Conservation (phyloP, 805 yeast genomes). For the Myxozyma neotropica region DNA sequence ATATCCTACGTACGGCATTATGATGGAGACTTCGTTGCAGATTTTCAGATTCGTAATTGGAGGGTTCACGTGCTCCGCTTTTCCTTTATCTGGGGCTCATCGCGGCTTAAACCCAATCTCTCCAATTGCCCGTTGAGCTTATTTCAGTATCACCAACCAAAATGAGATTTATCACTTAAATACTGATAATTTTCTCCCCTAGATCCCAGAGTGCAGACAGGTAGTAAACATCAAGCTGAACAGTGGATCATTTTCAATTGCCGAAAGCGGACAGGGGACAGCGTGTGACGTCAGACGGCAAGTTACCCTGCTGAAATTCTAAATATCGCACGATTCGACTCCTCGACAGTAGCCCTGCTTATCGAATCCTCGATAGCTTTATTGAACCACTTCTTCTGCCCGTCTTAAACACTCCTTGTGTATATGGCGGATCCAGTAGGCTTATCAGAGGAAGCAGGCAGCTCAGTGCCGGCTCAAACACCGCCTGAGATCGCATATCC, state of each 20-base stretch:
- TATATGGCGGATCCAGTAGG: not conserved
- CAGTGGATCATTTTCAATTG: too few species aligned
- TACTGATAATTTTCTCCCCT: too few species aligned
- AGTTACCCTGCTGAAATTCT: not conserved
- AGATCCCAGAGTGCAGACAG: too few species aligned
- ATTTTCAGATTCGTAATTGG: not conserved
- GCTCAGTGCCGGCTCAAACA: not conserved
- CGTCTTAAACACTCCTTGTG: not conserved
- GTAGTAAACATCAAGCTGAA: too few species aligned
- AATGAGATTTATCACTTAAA: too few species aligned
- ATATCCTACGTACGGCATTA: not conserved
- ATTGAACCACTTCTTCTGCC: not conserved
- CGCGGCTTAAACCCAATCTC: not conserved
- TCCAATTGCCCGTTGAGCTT: not conserved
- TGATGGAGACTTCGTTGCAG: not conserved
- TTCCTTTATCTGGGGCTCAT: not conserved
- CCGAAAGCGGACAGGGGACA: not conserved
- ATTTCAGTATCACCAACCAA: too few species aligned
- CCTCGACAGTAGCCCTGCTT: not conserved
- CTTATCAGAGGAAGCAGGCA: not conserved
- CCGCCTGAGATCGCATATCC: slow-evolving; percentile 41
- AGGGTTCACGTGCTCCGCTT: too few species aligned
- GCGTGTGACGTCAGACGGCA: not conserved
- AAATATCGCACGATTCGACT: not conserved
- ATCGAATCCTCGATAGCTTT: not conserved